phyloP scores from a whole-genome alignment of 176 grass and related monocot genomes.

The Cenchrus purpureus region DNA sequence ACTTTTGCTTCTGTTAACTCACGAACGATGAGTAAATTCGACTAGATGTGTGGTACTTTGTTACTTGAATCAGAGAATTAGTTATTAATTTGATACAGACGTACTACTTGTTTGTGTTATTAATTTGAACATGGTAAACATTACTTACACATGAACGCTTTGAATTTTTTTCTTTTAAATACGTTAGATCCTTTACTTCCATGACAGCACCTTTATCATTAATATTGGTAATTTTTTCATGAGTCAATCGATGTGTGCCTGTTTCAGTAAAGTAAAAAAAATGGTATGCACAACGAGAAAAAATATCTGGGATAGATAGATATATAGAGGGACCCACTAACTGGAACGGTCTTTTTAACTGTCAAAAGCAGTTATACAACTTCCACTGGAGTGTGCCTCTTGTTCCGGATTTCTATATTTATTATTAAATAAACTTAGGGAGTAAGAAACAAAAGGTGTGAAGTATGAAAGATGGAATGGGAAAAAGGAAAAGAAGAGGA shows the following conservation, averaged over 20 bases:
- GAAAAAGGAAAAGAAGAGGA: constrained; percentile 32
- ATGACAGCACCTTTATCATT: background rate
- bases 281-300: background rate
- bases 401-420: background rate
- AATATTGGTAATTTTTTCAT: background rate
- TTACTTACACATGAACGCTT: background rate
- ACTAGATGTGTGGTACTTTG: background rate
- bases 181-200: background rate
- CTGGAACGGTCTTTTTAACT: constrained; percentile 3
- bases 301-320: background rate
- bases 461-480: constrained; percentile 12
- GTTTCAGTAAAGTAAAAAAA: background rate
- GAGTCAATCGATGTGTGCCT: background rate
- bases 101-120: background rate
- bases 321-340: background rate
- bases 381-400: background rate
- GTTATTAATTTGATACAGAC: too few relatives aligned
- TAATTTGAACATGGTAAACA: background rate
- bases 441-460: constrained; percentile 36
- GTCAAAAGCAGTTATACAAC: constrained; percentile 37
- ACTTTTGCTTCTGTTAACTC: background rate
- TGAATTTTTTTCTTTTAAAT: background rate
- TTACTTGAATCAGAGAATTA: background rate
- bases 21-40: background rate
- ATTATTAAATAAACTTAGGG: constrained; percentile 36